These are phyloP conservation scores for Manihot esculenta DNA, from an alignment of 441 rosid species.

Conservation along the genomic window DNA sequence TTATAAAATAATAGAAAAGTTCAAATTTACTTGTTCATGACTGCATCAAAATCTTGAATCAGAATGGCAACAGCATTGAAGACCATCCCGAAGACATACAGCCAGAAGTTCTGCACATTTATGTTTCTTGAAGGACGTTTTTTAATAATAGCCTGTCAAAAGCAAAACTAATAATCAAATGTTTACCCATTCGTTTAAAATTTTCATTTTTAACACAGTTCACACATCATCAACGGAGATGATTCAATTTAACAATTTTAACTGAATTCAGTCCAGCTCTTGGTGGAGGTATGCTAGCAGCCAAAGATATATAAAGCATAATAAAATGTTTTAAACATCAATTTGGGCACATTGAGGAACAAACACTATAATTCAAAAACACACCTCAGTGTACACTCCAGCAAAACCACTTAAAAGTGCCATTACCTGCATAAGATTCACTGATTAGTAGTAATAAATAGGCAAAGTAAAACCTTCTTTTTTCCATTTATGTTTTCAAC, in stretches of 20 bases:
- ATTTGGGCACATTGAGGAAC: not conserved
- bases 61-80: slow-evolving; percentile 91
- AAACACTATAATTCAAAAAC: slow-evolving; percentile 18
- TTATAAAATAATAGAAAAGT: slow-evolving; percentile 15
- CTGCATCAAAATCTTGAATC: slow-evolving; percentile 89
- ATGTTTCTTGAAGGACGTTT: slow-evolving; percentile 89
- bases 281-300: slow-evolving; percentile 8
- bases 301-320: not conserved
- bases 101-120: slow-evolving; percentile 94
- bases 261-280: slow-evolving; percentile 2
- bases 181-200: slow-evolving; percentile 5
- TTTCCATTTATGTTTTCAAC: not conserved
- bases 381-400: slow-evolving; percentile 95
- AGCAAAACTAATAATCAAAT: slow-evolving; percentile 18
- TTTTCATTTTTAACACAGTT: slow-evolving; percentile 1
- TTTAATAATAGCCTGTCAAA: slow-evolving; percentile 87
- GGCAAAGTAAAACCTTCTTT: not conserved
- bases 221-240: not conserved
- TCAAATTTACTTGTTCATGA: slow-evolving; percentile 63
- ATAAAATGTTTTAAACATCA: not conserved
- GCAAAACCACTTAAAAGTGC: slow-evolving; percentile 97
- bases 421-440: slow-evolving; percentile 61
- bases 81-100: slow-evolving; percentile 89
- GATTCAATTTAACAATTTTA: slow-evolving; percentile 7
- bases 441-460: not conserved